These are phyloP conservation scores for Santalum album DNA, from an alignment of 164 flowering plant genomes.

Conservation along the genomic window DNA sequence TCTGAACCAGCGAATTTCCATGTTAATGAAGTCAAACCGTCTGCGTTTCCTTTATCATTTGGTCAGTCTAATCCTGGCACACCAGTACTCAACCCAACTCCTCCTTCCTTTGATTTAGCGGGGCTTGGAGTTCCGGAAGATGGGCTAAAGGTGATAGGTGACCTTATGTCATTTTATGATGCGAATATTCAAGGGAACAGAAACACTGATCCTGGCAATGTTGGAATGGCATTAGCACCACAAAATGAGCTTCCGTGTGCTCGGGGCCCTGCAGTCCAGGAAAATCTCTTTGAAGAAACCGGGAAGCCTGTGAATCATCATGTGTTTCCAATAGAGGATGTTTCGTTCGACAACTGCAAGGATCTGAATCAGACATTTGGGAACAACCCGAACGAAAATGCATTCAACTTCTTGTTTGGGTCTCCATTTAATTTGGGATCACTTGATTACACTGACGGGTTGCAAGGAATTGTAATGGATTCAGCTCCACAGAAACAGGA, in stretches of 20 bases:
- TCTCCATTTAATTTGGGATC: slow-evolving; percentile 44
- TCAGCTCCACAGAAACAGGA: slow-evolving; percentile 32
- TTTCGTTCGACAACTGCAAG: slow-evolving; percentile 35
- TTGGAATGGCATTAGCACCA: slow-evolving; percentile 9
- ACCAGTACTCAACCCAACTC: slow-evolving; percentile 4
- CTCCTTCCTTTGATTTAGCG: slow-evolving; percentile 23
- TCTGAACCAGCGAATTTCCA: slow-evolving; percentile 27
- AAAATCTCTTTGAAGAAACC: slow-evolving; percentile 26
- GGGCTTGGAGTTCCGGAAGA: slow-evolving; percentile 60
- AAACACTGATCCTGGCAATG: slow-evolving; percentile 13
- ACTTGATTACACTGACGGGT: slow-evolving; percentile 19
- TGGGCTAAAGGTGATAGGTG: slow-evolving; percentile 55
- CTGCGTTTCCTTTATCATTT: slow-evolving; percentile 20
- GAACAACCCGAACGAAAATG: slow-evolving; percentile 14
- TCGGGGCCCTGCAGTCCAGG: too few species aligned
- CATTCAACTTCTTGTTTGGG: slow-evolving; percentile 26
- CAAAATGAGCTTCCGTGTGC: slow-evolving; percentile 24
- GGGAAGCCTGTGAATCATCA: slow-evolving; percentile 20
- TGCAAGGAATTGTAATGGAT: slow-evolving; percentile 12
- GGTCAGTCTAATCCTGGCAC: slow-evolving; percentile 28
- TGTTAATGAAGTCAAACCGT: slow-evolving; percentile 32
- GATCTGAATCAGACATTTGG: slow-evolving; percentile 27
- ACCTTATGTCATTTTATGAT: slow-evolving; percentile 57
- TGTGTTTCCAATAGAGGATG: slow-evolving; percentile 26
- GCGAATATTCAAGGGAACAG: slow-evolving; percentile 34